A percentile compares a stretch with the other conserved stretches of the same genome.
Evolutionary conservation across 2,329 filamentous ascomycete species (phyloP).

Genomic region (Fusarium lateritium): DNA sequence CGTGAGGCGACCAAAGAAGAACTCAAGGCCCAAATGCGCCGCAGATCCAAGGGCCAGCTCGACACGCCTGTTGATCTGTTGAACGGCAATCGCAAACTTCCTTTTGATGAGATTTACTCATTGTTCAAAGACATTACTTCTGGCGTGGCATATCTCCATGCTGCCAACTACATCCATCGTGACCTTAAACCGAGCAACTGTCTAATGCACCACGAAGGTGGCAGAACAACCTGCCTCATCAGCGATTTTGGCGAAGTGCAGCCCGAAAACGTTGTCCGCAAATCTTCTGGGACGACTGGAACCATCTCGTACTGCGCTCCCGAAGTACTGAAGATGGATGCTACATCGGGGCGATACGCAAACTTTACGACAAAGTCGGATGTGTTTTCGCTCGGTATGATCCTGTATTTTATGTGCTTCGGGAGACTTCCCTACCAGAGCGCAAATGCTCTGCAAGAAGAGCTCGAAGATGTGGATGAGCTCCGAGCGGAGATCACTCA

Average conservation of each 20-base stretch:
- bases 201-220: constrained; percentile 82
- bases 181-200: constrained; percentile 98
- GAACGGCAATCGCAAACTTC: constrained; percentile 60
- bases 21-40: constrained; percentile 87
- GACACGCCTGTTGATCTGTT: constrained; percentile 72
- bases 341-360: constrained; percentile 78
- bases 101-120: constrained; percentile 95
- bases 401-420: constrained; percentile 98
- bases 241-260: constrained; percentile 99
- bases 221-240: constrained; percentile 84
- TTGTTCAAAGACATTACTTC: constrained; percentile 97
- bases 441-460: constrained; percentile 88
- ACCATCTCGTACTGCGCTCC: constrained; percentile 98
- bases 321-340: constrained; percentile 83
- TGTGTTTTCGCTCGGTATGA: constrained; percentile 99
- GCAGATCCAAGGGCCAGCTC: constrained; percentile 82
- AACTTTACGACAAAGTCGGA: constrained; percentile 98
- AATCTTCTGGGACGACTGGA: constrained; percentile 92
- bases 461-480: constrained; percentile 90
- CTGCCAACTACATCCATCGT: constrained; percentile 93
- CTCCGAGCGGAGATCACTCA: constrained; percentile 87
- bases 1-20: constrained; percentile 82
- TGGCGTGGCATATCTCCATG: constrained; percentile 89
- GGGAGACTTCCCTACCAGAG: constrained; percentile 86
- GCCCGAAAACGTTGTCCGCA: constrained; percentile 82